Conservation (phyloP, 1,284 basidiomycete genomes). For the Thecaphora thlaspeos region DNA sequence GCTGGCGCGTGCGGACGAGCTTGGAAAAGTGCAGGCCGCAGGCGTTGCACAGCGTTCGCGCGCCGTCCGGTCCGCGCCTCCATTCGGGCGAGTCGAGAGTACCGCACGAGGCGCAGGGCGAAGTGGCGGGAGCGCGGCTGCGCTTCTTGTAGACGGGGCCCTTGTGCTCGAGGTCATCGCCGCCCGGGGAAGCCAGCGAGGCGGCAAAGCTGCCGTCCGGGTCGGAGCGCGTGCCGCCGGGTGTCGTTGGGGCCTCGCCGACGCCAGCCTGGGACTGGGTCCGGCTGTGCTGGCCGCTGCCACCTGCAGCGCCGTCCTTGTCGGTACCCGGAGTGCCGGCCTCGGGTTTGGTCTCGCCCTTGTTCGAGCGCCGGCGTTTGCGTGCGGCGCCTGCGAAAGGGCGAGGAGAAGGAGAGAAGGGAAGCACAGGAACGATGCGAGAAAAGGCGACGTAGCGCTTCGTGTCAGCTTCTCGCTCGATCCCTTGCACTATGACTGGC, state of each 20-base stretch:
- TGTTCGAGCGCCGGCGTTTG: constrained; percentile 31
- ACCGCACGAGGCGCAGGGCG: constrained; percentile 48
- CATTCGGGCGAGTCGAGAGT: constrained; percentile 53
- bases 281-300: no score
- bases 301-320: not conserved
- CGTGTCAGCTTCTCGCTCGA: no score
- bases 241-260: constrained; percentile 3
- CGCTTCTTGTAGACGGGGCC: constrained; percentile 54
- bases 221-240: constrained; percentile 11
- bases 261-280: not conserved
- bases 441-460: no score
- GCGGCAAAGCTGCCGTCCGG: constrained; percentile 2
- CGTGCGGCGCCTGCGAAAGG: constrained; percentile 12
- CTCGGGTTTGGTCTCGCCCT: constrained; percentile 20
- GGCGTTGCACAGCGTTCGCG: constrained; percentile 55
- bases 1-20: constrained; percentile 39
- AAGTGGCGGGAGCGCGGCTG: constrained; percentile 53
- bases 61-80: constrained; percentile 54
- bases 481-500: no score
- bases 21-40: constrained; percentile 51
- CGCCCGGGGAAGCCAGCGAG: not conserved
- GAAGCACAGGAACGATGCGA: no score
- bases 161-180: constrained; percentile 6
- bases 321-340: not conserved
- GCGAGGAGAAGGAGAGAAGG: not conserved